A percentile compares a stretch with the other conserved stretches of the same genome.
phyloP scores from a whole-genome alignment of 2,329 filamentous ascomycete species.

The Botrytis elliptica region DNA sequence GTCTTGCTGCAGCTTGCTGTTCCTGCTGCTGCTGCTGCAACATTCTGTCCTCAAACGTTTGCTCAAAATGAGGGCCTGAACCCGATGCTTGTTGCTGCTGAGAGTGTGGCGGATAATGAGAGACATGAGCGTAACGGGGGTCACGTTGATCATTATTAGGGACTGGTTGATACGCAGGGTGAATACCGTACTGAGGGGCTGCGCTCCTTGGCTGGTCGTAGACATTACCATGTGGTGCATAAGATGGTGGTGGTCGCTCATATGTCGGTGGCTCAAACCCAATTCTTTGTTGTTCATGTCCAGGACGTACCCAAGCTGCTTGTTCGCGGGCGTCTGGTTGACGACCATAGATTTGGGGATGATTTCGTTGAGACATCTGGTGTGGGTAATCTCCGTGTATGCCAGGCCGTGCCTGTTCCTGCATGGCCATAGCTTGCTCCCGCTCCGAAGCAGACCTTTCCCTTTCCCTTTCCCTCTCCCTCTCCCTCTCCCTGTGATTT shows the following conservation, averaged over 20 bases:
- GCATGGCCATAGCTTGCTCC: constrained; percentile 43
- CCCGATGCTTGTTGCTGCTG: constrained; percentile 38
- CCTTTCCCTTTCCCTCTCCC: constrained; percentile 1
- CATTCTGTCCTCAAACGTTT: constrained; percentile 36
- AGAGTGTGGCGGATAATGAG: constrained; percentile 39
- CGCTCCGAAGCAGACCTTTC: constrained; percentile 3
- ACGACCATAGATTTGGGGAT: constrained; percentile 30
- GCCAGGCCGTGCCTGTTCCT: constrained; percentile 25
- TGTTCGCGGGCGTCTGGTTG: constrained; percentile 35
- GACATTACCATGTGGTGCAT: constrained; percentile 25
- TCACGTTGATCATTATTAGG: constrained; percentile 31
- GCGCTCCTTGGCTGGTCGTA: constrained; percentile 35
- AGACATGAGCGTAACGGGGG: constrained; percentile 39
- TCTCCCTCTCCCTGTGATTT: constrained; percentile 6
- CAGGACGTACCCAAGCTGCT: constrained; percentile 35
- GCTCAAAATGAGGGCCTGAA: constrained; percentile 39
- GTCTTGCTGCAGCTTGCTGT: constrained; percentile 37
- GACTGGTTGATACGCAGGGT: constrained; percentile 32
- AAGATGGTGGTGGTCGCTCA: constrained; percentile 23
- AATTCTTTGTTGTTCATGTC: constrained; percentile 30
- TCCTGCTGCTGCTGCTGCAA: constrained; percentile 41
- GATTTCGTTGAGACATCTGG: constrained; percentile 33
- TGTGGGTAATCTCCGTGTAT: constrained; percentile 32
- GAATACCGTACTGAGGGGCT: constrained; percentile 32
- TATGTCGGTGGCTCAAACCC: constrained; percentile 25